Evolutionary conservation across 2,329 filamentous ascomycete genomes (phyloP), one percentile per base, ranked within the genome.

Genomic region (Penicillium sp.): DNA sequence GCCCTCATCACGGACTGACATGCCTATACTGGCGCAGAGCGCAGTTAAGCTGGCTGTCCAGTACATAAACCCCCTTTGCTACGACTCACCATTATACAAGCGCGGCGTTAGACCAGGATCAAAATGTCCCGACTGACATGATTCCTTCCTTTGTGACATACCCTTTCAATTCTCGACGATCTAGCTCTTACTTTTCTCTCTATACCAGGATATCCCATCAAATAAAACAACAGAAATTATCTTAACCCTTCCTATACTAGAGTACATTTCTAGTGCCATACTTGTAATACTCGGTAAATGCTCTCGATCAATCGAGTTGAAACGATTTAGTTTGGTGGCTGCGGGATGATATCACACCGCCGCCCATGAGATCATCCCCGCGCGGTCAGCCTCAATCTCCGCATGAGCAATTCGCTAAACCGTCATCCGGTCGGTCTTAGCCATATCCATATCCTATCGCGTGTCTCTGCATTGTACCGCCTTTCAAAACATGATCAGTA

Each of bases 61-160:
- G 51, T 55, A 54, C 57, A 60, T 54, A 52, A 4, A 34, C 24
- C 21, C 12, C 29, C 33, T 47, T 32, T 44, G 34, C 41, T 43
- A 32, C 26, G 24, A 55, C 40, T 32, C 45, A 21, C 33, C 26
- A 43, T 34, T 33, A 37, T 43, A 46, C 37, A 55, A 59, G 61
- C 61, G 58, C 23, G 58, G 61, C 56, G 61, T 62, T 63, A 49
- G 45, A 52, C 40, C 37, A 41, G 46, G 56, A 55, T 46, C 12
- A 21, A 47, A 29, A 59, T 62, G 53, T 56, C 55, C 37, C 27
- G 50, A 41, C 21, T 26, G 49, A 55, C 50, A 57, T 51, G 15
- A 18, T 42, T 51, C 46, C 49, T 53, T 53, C 37, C 40, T 55
- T 49, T 54, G 40, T 52, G 49, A 49, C 50, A 55, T 55, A 54